phyloP scores from a whole-genome alignment of 805 yeast genomes.

The Candida oleophila region DNA sequence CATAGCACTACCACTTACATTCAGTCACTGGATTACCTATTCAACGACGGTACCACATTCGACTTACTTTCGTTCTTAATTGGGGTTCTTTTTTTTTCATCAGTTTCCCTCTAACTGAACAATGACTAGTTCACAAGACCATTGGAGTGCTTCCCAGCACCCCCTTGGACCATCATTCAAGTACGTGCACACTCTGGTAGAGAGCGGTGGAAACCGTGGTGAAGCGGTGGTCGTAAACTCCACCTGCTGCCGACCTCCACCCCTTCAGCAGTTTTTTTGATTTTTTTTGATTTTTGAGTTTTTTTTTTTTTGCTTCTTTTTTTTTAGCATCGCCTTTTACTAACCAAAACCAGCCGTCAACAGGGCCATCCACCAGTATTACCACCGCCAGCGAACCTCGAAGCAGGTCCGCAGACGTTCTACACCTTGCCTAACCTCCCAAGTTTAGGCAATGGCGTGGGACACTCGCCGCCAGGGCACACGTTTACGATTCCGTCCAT shows the following conservation, averaged over 20 bases:
- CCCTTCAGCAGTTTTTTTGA: not conserved
- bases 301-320: too few relatives aligned
- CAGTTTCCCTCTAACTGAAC: not conserved
- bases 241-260: not conserved
- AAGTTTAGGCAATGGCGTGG: conserved; percentile 42
- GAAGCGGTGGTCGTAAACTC: too few relatives aligned
- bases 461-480: conserved; percentile 40
- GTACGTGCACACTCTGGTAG: too few relatives aligned
- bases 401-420: conserved; percentile 47
- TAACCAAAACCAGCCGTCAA: conserved; percentile 46
- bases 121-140: conserved; percentile 43
- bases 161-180: conserved; percentile 43
- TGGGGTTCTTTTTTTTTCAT: not conserved
- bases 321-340: not conserved
- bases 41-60: too few relatives aligned
- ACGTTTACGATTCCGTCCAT: conserved; percentile 50
- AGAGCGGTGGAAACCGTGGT: too few relatives aligned
- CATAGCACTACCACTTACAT: too few relatives aligned
- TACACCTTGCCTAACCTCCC: conserved; percentile 54
- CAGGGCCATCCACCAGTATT: conserved; percentile 50
- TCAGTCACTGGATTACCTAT: too few relatives aligned
- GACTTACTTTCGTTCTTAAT: too few relatives aligned
- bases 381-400: conserved; percentile 58
- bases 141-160: conserved; percentile 42
- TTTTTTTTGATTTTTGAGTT: too few relatives aligned